Base-by-base conservation (phyloP, 2,329 filamentous ascomycete species). In the Alternaria sp. region DNA sequence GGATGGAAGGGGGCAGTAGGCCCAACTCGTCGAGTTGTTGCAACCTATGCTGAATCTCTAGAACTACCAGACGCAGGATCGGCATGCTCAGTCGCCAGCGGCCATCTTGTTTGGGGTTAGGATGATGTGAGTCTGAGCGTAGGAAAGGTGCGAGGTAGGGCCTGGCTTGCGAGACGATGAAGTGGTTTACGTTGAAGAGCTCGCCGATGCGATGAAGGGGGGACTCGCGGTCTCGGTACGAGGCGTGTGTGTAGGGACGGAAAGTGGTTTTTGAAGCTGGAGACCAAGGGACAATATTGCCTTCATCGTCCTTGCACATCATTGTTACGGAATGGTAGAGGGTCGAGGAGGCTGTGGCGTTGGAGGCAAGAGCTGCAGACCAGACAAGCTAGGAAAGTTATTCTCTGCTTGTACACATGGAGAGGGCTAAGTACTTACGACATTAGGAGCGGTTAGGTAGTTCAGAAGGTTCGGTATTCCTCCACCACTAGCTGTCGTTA, bases 111-210 rank as follows among this genome's bases (percentile, higher is more conserved):
- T 86, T 68, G 82, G 86, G 74, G 84, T 86, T 68, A 0, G 92
- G 90, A 5, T 91, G 90, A 78, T 94, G 91, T 81, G 94, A 88
- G 68, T 94, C 92, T 46, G 90, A 91, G 63, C 90, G 89, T 5
- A 96, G 84, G 71, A 97, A 95, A 0, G 94, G 94, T 28, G 94
- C 90, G 16, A 97, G 84, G 78, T 97, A 97, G 0, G 94, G 94
- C 3, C 94, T 86, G 1, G 94, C 93, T 81, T 97, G 94, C 66
- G 92, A 95, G 67, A 98, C 89, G 66, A 98, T 93, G 80, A 96
- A 97, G 81, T 97, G 94, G 75, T 97, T 96, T 54, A 96, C 92
- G 75, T 96, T 96, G 85, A 95, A 95, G 11, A 94, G 86, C 79
- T 94, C 91, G 7, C 90, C 88, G 30, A 95, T 89, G 40, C 92